These are phyloP conservation scores for Gnomoniopsis sp. DNA, from an alignment of 2,329 filamentous ascomycete genomes.

Conservation along the genomic window DNA sequence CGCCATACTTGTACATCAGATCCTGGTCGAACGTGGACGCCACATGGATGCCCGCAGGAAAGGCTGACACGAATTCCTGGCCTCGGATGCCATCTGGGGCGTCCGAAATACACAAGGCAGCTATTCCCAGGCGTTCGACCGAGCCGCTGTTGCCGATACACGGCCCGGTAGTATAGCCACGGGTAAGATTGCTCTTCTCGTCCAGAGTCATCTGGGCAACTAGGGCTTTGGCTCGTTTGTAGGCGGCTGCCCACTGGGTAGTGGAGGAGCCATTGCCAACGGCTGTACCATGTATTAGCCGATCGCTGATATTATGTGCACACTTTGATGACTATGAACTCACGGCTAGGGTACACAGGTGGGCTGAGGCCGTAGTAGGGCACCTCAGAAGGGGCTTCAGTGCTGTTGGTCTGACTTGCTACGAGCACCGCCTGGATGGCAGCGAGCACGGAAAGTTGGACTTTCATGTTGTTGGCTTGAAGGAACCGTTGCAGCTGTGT, in stretches of 20 bases:
- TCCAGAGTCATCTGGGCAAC: conserved; percentile 36
- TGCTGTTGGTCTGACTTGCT: conserved; percentile 8
- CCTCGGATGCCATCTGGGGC: conserved; percentile 32
- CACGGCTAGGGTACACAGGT: conserved; percentile 31
- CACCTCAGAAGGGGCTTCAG: conserved; percentile 23
- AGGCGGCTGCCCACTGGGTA: conserved; percentile 32
- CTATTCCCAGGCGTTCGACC: conserved; percentile 34
- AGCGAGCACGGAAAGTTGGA: conserved; percentile 1
- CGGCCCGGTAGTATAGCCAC: conserved; percentile 28
- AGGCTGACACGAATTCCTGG: conserved; percentile 37
- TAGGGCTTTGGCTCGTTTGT: conserved; percentile 30
- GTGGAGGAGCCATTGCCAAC: conserved; percentile 26
- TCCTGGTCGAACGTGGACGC: conserved; percentile 68
- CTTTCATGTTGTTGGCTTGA: conserved; percentile 11
- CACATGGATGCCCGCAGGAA: conserved; percentile 66
- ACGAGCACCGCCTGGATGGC: conserved; percentile 8
- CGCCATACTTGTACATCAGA: conserved; percentile 63
- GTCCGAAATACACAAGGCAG: conserved; percentile 44
- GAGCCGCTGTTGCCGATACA: conserved; percentile 30
- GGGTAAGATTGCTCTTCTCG: conserved; percentile 38
- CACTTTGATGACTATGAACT: neutral
- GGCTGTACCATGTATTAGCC: conserved; percentile 20
- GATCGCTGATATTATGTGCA: neutral
- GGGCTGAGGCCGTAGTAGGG: conserved; percentile 33
- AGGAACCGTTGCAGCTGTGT: neutral